Conservation (phyloP, 495 filamentous ascomycete genomes). For the Xeromyces bisporus region DNA sequence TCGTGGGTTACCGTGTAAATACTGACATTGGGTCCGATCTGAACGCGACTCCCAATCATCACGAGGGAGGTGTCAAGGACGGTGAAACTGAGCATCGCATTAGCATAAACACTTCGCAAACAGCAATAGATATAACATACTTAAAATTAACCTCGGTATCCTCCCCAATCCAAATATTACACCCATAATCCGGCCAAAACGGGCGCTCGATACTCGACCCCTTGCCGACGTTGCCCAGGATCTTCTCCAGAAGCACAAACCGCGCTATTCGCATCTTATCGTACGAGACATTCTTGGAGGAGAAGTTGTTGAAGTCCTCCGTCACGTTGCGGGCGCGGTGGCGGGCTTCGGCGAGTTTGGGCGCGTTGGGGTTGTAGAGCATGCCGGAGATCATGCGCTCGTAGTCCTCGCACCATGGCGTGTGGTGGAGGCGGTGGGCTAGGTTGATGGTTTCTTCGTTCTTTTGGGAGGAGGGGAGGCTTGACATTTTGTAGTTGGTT, state of each 20-base stretch:
- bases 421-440: slow-evolving; percentile 21
- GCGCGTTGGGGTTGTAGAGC: slow-evolving; percentile 31
- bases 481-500: too few relatives aligned
- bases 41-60: slow-evolving; percentile 55
- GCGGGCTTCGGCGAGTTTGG: slow-evolving; percentile 24
- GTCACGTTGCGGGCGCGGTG: slow-evolving; percentile 26
- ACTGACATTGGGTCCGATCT: slow-evolving; percentile 55
- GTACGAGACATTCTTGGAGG: slow-evolving; percentile 21
- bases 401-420: slow-evolving; percentile 33
- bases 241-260: slow-evolving; percentile 19
- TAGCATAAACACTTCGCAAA: slow-evolving; percentile 1
- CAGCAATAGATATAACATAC: slow-evolving; percentile 9
- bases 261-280: slow-evolving; percentile 19
- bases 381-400: slow-evolving; percentile 40
- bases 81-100: slow-evolving; percentile 20
- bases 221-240: slow-evolving; percentile 28
- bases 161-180: slow-evolving; percentile 33
- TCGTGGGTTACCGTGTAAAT: slow-evolving; percentile 57
- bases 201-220: slow-evolving; percentile 34
- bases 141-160: slow-evolving; percentile 37
- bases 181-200: slow-evolving; percentile 37
- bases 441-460: slow-evolving; percentile 26
- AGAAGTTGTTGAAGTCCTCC: slow-evolving; percentile 32
- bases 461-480: slow-evolving; percentile 26
- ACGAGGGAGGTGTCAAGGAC: slow-evolving; percentile 62